A percentile compares a stretch with the other conserved stretches of the same genome.
Conservation (phyloP, 331 rosid genomes). For the Quercus tomentella region DNA sequence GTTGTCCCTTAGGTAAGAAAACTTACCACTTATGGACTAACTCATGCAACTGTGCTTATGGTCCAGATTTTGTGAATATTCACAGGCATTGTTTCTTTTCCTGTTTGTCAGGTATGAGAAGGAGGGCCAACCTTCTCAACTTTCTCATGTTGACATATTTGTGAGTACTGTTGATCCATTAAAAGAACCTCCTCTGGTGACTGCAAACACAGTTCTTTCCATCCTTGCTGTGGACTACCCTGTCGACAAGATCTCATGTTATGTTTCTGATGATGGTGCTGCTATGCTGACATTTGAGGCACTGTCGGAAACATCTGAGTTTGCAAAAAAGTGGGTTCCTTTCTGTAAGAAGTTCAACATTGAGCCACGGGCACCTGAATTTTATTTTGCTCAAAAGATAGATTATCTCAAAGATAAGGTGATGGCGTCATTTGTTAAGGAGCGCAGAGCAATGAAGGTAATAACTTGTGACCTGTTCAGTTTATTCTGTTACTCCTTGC, state of each 20-base stretch:
- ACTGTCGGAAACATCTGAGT: conserved; percentile 36
- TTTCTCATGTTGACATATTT: conserved; percentile 23
- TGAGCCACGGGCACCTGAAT: conserved; percentile 43
- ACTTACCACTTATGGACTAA: not conserved
- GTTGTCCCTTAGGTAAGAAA: conserved; percentile 28
- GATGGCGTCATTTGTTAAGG: conserved; percentile 35
- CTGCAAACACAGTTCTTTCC: conserved; percentile 42
- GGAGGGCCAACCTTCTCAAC: conserved; percentile 41
- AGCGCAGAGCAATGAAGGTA: conserved; percentile 44
- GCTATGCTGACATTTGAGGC: conserved; percentile 38
- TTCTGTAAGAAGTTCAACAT: conserved; percentile 35
- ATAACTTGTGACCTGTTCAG: not conserved
- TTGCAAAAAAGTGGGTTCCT: conserved; percentile 42
- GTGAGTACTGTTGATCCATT: conserved; percentile 44
- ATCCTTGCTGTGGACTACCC: conserved; percentile 44
- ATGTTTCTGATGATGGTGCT: conserved; percentile 45
- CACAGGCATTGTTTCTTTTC: not conserved
- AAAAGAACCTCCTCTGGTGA: conserved; percentile 36
- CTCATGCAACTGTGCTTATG: not conserved
- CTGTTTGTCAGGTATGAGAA: conserved; percentile 30
- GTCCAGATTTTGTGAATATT: not conserved
- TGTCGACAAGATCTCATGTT: conserved; percentile 34
- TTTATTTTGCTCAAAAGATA: conserved; percentile 29
- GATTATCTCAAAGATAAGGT: conserved; percentile 37
- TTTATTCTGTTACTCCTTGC: not conserved